Evolutionary conservation across 1,284 basidiomycete genomes (phyloP), one percentile per base, ranked within the genome.

Genomic region (Termitomyces sp.): DNA sequence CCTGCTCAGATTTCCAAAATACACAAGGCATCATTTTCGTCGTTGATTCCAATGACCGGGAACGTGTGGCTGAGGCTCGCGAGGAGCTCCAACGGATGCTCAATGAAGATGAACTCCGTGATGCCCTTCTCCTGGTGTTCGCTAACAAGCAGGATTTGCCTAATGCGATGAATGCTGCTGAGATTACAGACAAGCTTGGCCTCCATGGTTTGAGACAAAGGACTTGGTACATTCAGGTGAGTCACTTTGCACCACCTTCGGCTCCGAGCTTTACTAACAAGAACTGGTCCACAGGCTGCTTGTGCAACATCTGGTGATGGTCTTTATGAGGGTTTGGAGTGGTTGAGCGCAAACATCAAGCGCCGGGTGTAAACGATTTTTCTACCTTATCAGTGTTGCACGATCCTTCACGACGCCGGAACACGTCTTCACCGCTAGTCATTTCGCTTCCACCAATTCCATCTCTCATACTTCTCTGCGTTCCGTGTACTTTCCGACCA

Each of bases 21-120:
- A 99, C 97, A 45, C 97, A 99, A 78, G 97, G 96, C 63, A 98
- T 99, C 78, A 99, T 99, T 71, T 99, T 99, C 72, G 97, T 99
- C 53, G 95, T 99, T 61, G 97, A 99, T 75, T 99, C 97, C 53
- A 99, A 99, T 75, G 97, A 99, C 80, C 82, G 97, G 75, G 97
- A 99, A 76, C 96, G 97, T 91, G 91, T 99, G 59, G 90, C 93
- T 49, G 97, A 99, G 78, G 97, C 97, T 49, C 90, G 97, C 59
- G 97, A 99, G 79, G 97, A 99, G 76, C 84, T 99, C 55, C 97
- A 99, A 75, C 90, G 96, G 68, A 99, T 99, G 95, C 78, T 99
- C 72, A 98, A 97, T 75, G 97, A 99, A 75, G 96, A 99, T 68
- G 97, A 99, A 78, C 89, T 99, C 62, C 91, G 96, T 60, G 94